Conservation (phyloP, 306 rosid species). For the Trifolium pratense region DNA sequence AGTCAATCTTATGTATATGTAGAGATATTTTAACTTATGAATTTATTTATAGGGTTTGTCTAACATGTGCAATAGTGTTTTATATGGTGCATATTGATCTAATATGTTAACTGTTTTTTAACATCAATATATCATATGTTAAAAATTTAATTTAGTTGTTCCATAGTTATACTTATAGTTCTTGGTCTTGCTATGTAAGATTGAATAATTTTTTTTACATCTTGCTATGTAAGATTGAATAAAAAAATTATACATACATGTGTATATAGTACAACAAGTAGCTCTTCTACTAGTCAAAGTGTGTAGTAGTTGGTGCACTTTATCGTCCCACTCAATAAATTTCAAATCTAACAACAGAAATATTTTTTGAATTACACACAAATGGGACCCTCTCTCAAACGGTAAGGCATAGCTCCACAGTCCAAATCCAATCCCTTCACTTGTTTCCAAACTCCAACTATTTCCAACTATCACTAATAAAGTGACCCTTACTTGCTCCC, state of each 20-base stretch:
- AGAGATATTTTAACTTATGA: no score
- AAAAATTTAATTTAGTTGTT: no score
- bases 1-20: no score
- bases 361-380: constrained; percentile 56
- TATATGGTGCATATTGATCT: no score
- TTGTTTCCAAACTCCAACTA: constrained; percentile 54
- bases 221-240: neutral
- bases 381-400: constrained; percentile 70
- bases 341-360: constrained; percentile 56
- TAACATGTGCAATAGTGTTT: no score
- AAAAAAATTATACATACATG: neutral
- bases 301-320: constrained; percentile 38
- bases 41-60: no score
- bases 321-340: constrained; percentile 60
- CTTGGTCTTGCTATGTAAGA: no score
- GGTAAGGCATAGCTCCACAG: constrained; percentile 32
- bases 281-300: constrained; percentile 43
- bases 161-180: no score
- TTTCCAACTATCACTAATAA: constrained; percentile 46
- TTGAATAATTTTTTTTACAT: no score
- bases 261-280: neutral
- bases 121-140: no score
- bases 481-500: constrained; percentile 12
- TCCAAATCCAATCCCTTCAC: neutral
- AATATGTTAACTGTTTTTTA: no score